Base-by-base conservation (phyloP, 257 asterid genomes). In the Fraxinus americana region DNA sequence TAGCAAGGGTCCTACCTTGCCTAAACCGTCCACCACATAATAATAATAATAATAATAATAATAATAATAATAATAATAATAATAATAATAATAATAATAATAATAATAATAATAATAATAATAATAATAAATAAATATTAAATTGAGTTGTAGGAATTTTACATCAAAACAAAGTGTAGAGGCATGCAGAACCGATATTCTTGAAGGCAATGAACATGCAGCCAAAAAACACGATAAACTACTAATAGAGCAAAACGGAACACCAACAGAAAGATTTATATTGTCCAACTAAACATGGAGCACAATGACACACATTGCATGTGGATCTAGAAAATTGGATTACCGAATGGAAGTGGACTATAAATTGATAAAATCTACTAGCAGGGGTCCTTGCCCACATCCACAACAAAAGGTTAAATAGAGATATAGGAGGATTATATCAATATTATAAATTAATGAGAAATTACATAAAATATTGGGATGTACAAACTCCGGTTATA, bases 191-290 rank as follows among this genome's bases (percentile, higher is more conserved):
- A 57, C 11, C 11, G 11, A n/a, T 57, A 57, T 45, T 70, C 50
- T 14, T 43, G 67, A 59, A 75, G 76, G 70, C 72, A 79, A 41
- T 25, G 9, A 50, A 39, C 54, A 23, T 41, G 67, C 70, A 77
- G 61, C 17, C 17, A 1, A 14, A 65, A 74, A 75, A 69, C 78
- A 67, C 65, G 35, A 39, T 70, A 61, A 48, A 45, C 68, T 25
- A 63, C 27, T 29, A 36, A 36, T 73, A 23, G 69, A 73, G 50
- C 66, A 80, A 61, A 76, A 57, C n/a, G 45, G 25, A 57, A 7
- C n/a, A 57, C 66, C 66, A 57, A 57, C 66, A n/a, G 27, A 54
- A 54, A 57, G 29, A 57, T 57, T 57, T 23, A 57, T 7, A 5
- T 21, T 70, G 10, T 7, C 45, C 16, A 61, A 19, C 32, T 75